These are phyloP conservation scores for Myriosclerotinia duriaeana DNA, from an alignment of 2,329 filamentous ascomycete species.

Conservation along the genomic window DNA sequence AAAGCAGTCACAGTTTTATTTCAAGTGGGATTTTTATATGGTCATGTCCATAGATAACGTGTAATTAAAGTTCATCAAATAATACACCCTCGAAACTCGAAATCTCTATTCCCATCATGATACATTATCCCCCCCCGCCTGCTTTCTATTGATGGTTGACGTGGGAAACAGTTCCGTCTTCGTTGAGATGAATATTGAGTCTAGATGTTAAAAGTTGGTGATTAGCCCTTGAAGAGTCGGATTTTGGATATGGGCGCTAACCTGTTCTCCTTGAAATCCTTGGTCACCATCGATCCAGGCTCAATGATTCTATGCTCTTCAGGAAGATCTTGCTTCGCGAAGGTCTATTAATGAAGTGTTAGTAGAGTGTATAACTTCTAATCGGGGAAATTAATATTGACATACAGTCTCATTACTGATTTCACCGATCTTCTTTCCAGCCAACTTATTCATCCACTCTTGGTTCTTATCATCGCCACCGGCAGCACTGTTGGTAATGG, in stretches of 20 bases:
- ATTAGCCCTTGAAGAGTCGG: neutral
- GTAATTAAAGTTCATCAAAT: conserved; percentile 5
- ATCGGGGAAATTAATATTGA: conserved; percentile 2
- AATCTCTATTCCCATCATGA: neutral
- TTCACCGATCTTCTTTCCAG: conserved; percentile 62
- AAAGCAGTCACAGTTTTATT: neutral
- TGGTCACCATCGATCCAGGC: conserved; percentile 58
- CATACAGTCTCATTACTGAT: conserved; percentile 55
- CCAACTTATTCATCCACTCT: conserved; percentile 61
- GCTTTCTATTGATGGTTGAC: conserved; percentile 48
- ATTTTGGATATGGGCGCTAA: conserved; percentile 24
- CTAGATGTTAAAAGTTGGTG: conserved; percentile 42
- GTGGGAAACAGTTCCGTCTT: conserved; percentile 60
- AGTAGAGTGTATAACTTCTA: conserved; percentile 14
- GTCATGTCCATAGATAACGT: neutral
- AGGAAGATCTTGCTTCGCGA: conserved; percentile 61
- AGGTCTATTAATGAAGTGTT: conserved; percentile 47
- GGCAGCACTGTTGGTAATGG: conserved; percentile 50
- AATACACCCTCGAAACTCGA: neutral
- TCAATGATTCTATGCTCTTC: conserved; percentile 55
- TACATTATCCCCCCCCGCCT: no score
- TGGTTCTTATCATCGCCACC: conserved; percentile 45
- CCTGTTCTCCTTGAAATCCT: conserved; percentile 50
- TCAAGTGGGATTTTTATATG: neutral
- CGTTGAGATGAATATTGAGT: conserved; percentile 59